phyloP scores from a whole-genome alignment of 2,329 filamentous ascomycete genomes.

The Pseudocercospora fijiensis region DNA sequence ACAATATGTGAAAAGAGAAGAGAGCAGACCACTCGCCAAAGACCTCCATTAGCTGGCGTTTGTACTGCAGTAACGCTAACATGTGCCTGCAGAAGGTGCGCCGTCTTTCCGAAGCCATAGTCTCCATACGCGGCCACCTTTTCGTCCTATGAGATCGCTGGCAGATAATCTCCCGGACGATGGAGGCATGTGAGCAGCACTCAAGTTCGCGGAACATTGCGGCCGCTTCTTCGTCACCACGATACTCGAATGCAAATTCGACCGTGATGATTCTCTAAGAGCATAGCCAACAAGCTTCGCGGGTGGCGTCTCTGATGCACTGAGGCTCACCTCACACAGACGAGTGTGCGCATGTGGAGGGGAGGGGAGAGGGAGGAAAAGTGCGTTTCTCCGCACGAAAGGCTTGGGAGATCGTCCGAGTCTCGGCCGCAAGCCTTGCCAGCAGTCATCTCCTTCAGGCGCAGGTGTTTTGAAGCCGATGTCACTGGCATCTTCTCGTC shows the following conservation, averaged over 20 bases:
- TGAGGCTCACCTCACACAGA: too few species aligned
- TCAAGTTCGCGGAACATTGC: background rate
- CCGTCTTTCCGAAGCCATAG: slow-evolving; percentile 5
- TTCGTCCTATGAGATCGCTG: background rate
- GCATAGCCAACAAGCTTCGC: background rate
- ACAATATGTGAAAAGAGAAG: background rate
- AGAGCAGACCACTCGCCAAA: background rate
- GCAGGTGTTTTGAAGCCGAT: too few species aligned
- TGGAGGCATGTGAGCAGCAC: background rate
- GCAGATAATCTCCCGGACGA: background rate
- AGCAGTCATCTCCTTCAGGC: background rate
- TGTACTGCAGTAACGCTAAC: background rate
- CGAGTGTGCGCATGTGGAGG: background rate
- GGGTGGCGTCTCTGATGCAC: background rate
- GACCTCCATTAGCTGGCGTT: background rate
- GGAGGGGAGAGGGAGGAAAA: background rate
- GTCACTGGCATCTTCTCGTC: too few species aligned
- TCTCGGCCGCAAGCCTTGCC: background rate
- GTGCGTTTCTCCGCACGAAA: background rate
- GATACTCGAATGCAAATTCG: background rate
- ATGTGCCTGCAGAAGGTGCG: slow-evolving; percentile 5
- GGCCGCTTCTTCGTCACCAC: background rate
- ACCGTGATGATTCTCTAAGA: background rate
- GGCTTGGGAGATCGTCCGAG: background rate
- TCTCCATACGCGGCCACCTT: background rate